Conservation (phyloP, 495 filamentous ascomycete genomes). For the Penicillium mononematosum region DNA sequence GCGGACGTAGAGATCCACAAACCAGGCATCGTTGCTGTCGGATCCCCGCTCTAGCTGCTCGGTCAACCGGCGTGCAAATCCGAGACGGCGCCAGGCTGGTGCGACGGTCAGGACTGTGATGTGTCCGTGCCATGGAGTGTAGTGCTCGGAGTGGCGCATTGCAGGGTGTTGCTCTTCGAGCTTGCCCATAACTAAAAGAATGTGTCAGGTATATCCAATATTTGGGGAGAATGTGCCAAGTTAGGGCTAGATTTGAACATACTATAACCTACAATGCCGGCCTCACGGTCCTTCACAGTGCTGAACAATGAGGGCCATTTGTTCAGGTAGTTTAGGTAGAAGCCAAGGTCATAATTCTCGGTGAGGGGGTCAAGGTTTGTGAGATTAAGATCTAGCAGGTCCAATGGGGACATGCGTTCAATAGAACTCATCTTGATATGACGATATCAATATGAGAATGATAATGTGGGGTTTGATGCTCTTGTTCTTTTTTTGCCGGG, state of each 20-base stretch:
- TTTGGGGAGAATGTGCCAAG: background rate
- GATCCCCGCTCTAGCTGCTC: conserved; percentile 74
- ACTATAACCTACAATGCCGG: conserved; percentile 93
- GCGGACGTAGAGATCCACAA: conserved; percentile 91
- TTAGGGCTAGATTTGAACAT: conserved; percentile 27
- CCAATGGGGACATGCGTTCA: conserved; percentile 65
- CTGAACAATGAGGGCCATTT: conserved; percentile 94
- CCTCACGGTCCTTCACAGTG: conserved; percentile 74
- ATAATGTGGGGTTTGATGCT: conserved; percentile 15
- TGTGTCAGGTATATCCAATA: conserved; percentile 1
- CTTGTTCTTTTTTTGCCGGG: conserved; percentile 18
- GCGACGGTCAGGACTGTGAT: conserved; percentile 95
- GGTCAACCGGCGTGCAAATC: conserved; percentile 77
- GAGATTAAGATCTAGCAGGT: conserved; percentile 80
- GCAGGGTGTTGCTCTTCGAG: conserved; percentile 80
- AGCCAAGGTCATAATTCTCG: conserved; percentile 91
- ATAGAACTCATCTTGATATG: conserved; percentile 59
- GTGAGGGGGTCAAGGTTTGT: conserved; percentile 89
- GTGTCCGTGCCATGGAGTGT: conserved; percentile 95
- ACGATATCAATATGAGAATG: background rate
- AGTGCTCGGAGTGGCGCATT: conserved; percentile 71
- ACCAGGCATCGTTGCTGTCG: conserved; percentile 82
- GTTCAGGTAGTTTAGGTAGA: conserved; percentile 92
- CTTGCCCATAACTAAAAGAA: conserved; percentile 85
- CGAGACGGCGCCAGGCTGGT: conserved; percentile 78